Percentiles rank a stretch among this genome's conserved stretches.
Evolutionary conservation across 2,329 filamentous ascomycete species (phyloP).

Genomic region (Fusarium coffeatum): DNA sequence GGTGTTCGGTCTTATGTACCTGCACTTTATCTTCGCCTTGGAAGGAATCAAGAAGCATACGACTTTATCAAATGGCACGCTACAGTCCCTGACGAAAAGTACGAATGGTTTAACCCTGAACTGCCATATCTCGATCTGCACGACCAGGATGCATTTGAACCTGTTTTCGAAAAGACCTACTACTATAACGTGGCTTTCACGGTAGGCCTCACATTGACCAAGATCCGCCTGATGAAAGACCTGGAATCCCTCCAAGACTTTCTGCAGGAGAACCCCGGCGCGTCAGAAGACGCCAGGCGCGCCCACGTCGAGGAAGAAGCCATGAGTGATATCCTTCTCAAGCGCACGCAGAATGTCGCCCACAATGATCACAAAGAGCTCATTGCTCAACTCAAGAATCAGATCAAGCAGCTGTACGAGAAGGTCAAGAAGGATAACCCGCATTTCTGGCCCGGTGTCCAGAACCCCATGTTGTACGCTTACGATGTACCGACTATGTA

Average conservation of each 20-base stretch:
- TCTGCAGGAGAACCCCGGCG: background rate
- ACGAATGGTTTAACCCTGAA: constrained; percentile 4
- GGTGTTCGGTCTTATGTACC: constrained; percentile 1
- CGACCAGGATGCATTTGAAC: constrained; percentile 10
- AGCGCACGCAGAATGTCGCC: background rate
- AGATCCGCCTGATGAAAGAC: constrained; percentile 21
- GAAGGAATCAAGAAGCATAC: constrained; percentile 14
- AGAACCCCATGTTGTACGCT: constrained; percentile 6
- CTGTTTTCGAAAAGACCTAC: background rate
- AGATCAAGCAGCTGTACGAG: constrained; percentile 5
- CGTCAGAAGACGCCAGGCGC: background rate
- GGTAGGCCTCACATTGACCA: constrained; percentile 17
- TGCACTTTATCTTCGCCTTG: constrained; percentile 11
- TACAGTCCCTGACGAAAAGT: background rate
- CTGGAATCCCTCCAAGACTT: background rate
- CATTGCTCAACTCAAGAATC: background rate
- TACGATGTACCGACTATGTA: background rate
- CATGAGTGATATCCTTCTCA: constrained; percentile 14
- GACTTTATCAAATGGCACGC: constrained; percentile 29
- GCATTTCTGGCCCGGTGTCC: constrained; percentile 19
- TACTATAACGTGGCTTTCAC: background rate
- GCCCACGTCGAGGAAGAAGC: constrained; percentile 13
- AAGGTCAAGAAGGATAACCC: constrained; percentile 7
- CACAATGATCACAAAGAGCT: background rate
- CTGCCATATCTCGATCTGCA: constrained; percentile 11